Percentiles rank a stretch among this genome's conserved stretches.
These are phyloP conservation scores for Trypanosoma lewisi DNA, from an alignment of 208 protist genomes.

Conservation along the genomic window DNA sequence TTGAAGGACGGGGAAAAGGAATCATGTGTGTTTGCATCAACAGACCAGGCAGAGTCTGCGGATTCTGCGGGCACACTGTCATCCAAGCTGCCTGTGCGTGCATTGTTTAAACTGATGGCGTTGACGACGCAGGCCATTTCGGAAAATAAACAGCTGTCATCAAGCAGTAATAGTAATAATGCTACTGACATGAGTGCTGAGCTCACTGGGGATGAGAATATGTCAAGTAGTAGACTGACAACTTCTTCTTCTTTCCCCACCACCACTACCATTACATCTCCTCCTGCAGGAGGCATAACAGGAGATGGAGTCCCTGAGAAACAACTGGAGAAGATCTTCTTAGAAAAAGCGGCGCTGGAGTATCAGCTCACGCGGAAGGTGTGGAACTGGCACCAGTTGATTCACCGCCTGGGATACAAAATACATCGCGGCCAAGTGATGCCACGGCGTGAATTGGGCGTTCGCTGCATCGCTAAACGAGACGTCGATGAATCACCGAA, in stretches of 20 bases:
- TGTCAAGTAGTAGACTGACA: too few species aligned
- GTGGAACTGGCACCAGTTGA: conserved; percentile 83
- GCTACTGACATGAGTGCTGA: neutral
- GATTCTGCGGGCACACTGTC: conserved; percentile 1
- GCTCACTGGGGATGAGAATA: neutral
- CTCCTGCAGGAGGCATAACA: neutral
- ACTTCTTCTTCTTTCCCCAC: too few species aligned
- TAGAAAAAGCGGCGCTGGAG: conserved; percentile 47
- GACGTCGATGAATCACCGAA: conserved; percentile 15
- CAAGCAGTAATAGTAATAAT: too few species aligned
- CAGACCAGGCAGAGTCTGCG: conserved; percentile 12
- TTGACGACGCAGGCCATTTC: conserved; percentile 23
- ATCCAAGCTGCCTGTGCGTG: conserved; percentile 18
- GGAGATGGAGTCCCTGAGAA: conserved; percentile 26
- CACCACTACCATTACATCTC: neutral
- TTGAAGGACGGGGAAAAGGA: conserved; percentile 66
- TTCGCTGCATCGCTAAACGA: conserved; percentile 25
- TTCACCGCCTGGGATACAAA: conserved; percentile 77
- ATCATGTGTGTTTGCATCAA: conserved; percentile 73
- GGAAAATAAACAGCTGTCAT: conserved; percentile 4
- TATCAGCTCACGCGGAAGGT: conserved; percentile 52
- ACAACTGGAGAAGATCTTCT: conserved; percentile 39
- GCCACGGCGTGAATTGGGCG: conserved; percentile 55
- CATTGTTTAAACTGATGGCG: conserved; percentile 27
- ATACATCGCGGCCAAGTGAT: conserved; percentile 46